A percentile compares a stretch with the other conserved stretches of the same genome.
These are phyloP conservation scores for Tolypocladium capitatum DNA, from an alignment of 2,329 filamentous ascomycete species.

Conservation along the genomic window DNA sequence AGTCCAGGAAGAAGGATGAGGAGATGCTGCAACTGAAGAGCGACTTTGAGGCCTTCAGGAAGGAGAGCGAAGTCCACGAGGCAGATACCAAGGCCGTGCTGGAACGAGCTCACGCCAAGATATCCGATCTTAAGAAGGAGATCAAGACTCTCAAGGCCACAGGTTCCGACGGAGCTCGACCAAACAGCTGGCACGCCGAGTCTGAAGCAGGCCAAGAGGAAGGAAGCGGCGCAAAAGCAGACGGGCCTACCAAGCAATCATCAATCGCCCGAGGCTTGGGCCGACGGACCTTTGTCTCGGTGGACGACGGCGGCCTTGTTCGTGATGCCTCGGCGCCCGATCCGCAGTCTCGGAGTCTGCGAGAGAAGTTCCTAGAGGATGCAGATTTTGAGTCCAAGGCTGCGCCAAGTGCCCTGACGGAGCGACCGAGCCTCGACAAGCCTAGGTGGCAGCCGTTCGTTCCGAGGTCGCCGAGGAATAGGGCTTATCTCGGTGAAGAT, in stretches of 20 bases:
- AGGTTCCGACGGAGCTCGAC: conserved; percentile 9
- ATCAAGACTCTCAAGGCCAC: conserved; percentile 29
- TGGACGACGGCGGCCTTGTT: background rate
- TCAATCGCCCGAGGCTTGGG: background rate
- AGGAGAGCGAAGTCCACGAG: conserved; percentile 39
- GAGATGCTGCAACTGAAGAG: conserved; percentile 34
- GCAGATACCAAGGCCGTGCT: conserved; percentile 41
- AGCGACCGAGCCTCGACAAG: conserved; percentile 16
- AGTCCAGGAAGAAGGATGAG: conserved; percentile 32
- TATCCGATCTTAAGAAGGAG: conserved; percentile 41
- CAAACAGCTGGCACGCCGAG: conserved; percentile 17
- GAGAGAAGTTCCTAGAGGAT: conserved; percentile 22
- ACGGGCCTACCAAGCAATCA: background rate
- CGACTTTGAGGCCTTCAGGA: conserved; percentile 41
- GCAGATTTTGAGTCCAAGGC: conserved; percentile 7
- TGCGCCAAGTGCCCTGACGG: conserved; percentile 6
- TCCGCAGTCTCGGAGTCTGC: conserved; percentile 13
- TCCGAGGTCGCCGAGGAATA: conserved; percentile 25
- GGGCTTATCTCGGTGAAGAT: conserved; percentile 22
- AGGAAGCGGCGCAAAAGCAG: conserved; percentile 1
- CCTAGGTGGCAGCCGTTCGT: conserved; percentile 29
- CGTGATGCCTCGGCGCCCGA: conserved; percentile 4
- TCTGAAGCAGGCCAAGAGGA: conserved; percentile 7
- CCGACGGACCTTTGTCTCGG: background rate
- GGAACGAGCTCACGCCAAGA: conserved; percentile 42